phyloP scores from a whole-genome alignment of 163 green algal species.

The Scenedesmus sp. region DNA sequence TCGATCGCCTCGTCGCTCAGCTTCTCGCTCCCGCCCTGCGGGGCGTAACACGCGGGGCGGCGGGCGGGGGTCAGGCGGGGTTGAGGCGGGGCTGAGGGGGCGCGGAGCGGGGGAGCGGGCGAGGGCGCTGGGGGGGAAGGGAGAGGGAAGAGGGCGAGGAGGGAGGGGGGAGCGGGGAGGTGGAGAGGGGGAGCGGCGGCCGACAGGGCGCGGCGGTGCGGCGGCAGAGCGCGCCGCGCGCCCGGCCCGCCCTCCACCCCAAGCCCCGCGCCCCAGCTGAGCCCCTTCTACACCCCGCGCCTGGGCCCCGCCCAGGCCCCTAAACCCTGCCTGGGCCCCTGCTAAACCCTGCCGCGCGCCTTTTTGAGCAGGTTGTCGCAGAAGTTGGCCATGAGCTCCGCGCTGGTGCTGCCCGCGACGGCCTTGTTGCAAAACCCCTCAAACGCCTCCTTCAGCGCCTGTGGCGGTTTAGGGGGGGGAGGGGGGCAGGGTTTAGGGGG shows the following conservation, averaged over 20 bases:
- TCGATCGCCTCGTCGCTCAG: constrained; percentile 95
- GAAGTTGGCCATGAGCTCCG: constrained; percentile 98
- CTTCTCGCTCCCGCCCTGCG: constrained; percentile 78
- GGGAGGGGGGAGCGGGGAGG: neutral
- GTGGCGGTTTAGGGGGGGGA: too few relatives aligned
- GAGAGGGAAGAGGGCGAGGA: neutral
- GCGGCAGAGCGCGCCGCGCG: too few relatives aligned
- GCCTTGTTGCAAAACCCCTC: constrained; percentile 99
- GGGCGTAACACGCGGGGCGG: too few relatives aligned
- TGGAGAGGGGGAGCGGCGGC: too few relatives aligned
- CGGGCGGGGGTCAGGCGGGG: too few relatives aligned
- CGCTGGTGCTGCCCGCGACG: constrained; percentile 82
- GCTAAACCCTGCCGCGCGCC: constrained; percentile 61
- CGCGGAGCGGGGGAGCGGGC: too few relatives aligned
- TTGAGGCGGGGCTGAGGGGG: too few relatives aligned
- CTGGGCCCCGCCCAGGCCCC: neutral
- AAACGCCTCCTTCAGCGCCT: constrained; percentile 97
- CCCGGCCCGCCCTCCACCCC: too few relatives aligned
- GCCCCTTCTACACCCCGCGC: too few relatives aligned
- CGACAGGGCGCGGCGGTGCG: too few relatives aligned
- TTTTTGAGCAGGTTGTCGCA: constrained; percentile 98
- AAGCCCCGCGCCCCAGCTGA: too few relatives aligned
- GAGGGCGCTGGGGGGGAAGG: neutral
- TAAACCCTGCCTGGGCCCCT: too few relatives aligned
- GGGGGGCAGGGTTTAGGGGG: constrained; percentile 1